Conservation (phyloP, 2,329 filamentous ascomycete genomes). For the Ophiocordyceps unilateralis region DNA sequence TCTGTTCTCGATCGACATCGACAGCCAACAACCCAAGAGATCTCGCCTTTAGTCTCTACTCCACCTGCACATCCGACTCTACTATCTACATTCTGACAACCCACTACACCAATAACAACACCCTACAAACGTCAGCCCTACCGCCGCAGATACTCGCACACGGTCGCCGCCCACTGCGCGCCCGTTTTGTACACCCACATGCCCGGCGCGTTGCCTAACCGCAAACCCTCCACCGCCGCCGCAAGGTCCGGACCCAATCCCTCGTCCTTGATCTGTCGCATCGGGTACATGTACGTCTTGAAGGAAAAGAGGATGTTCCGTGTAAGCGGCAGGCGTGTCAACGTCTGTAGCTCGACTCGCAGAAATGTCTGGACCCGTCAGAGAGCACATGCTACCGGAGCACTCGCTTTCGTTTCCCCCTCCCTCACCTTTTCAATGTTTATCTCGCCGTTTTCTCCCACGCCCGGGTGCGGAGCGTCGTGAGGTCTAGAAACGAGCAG, state of each 20-base stretch:
- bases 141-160: slow-evolving; percentile 30
- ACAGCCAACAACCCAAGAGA: too few relatives aligned
- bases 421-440: slow-evolving; percentile 18
- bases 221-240: slow-evolving; percentile 34
- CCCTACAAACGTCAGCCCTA: too few relatives aligned
- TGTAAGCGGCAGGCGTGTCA: slow-evolving; percentile 29
- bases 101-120: too few relatives aligned
- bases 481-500: slow-evolving; percentile 23
- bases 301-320: slow-evolving; percentile 34
- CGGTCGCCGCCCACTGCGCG: slow-evolving; percentile 26
- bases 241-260: slow-evolving; percentile 28
- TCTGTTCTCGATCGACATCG: too few relatives aligned
- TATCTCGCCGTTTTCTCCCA: slow-evolving; percentile 14
- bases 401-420: too few relatives aligned
- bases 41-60: too few relatives aligned
- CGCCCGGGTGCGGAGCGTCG: slow-evolving; percentile 6
- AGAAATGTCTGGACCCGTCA: slow-evolving; percentile 15
- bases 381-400: background rate
- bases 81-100: too few relatives aligned
- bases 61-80: too few relatives aligned
- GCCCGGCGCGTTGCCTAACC: slow-evolving; percentile 30
- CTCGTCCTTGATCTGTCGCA: slow-evolving; percentile 30
- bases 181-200: slow-evolving; percentile 37
- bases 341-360: slow-evolving; percentile 32
- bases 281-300: slow-evolving; percentile 35